Evolutionary conservation across 208 protist species (phyloP).

Genomic region (Acanthamoeba polyphaga): DNA sequence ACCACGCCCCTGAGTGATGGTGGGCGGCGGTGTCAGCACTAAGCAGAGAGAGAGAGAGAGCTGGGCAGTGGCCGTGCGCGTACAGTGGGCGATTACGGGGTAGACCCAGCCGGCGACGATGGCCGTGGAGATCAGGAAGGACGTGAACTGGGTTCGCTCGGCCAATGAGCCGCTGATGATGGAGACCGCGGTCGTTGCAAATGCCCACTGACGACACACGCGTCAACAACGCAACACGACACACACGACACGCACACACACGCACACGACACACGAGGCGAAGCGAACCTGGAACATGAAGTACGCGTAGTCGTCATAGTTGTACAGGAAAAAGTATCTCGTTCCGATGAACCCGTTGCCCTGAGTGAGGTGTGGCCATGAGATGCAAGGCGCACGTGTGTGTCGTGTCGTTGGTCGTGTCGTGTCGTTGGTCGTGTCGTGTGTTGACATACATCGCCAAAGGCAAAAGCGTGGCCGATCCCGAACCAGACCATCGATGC

Average conservation of each 20-base stretch:
- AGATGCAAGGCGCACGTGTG: no score
- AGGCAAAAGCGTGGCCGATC: conserved; percentile 65
- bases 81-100: conserved; percentile 67
- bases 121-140: conserved; percentile 43
- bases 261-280: no score
- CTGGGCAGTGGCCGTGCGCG: neutral
- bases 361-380: neutral
- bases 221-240: neutral
- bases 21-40: neutral
- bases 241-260: neutral
- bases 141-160: conserved; percentile 71
- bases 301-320: conserved; percentile 30
- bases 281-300: conserved; percentile 58
- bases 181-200: conserved; percentile 45
- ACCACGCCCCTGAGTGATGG: conserved; percentile 44
- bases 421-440: no score
- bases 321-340: conserved; percentile 22
- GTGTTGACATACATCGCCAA: conserved; percentile 7
- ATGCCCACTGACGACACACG: neutral
- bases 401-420: no score
- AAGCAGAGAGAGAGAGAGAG: conserved; percentile 26
- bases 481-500: conserved; percentile 47
- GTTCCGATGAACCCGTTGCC: conserved; percentile 61
- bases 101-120: conserved; percentile 62
- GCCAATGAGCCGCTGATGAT: conserved; percentile 62